phyloP scores from a whole-genome alignment of 768 basidiomycete species.

The Asterophora parasitica region DNA sequence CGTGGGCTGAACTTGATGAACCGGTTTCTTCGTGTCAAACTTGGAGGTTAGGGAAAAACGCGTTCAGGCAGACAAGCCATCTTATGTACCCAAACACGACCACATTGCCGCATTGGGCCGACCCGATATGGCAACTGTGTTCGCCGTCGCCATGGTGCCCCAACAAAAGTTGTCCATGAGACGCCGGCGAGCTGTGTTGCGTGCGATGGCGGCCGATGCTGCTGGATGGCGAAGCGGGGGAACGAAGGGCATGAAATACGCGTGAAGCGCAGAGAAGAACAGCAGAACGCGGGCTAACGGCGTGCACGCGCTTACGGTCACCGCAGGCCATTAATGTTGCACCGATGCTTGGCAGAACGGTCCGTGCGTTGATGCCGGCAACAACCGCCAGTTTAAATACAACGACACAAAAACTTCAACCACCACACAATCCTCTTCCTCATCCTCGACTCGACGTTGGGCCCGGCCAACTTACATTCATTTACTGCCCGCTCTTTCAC shows the following conservation, averaged over 20 bases:
- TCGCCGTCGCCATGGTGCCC: slow-evolving; percentile 42
- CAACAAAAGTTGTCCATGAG: slow-evolving; percentile 3
- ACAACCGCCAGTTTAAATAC: slow-evolving; percentile 18
- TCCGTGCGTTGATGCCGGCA: slow-evolving; percentile 21
- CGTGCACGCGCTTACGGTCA: too few relatives aligned
- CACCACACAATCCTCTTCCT: slow-evolving; percentile 4
- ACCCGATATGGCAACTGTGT: slow-evolving; percentile 23
- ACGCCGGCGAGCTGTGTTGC: not conserved
- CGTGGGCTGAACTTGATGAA: slow-evolving; percentile 69
- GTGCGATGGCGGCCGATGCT: too few relatives aligned
- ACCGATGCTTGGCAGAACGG: slow-evolving; percentile 6
- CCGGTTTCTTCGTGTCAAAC: slow-evolving; percentile 82
- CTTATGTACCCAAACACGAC: slow-evolving; percentile 38
- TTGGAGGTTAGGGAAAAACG: slow-evolving; percentile 66
- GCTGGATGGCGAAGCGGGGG: not conserved
- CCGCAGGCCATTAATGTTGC: not conserved
- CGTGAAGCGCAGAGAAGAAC: too few relatives aligned
- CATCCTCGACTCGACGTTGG: slow-evolving; percentile 20
- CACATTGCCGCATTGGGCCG: slow-evolving; percentile 20
- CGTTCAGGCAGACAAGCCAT: slow-evolving; percentile 11
- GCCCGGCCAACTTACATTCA: slow-evolving; percentile 22
- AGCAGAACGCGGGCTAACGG: too few relatives aligned
- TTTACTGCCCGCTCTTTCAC: slow-evolving; percentile 23
- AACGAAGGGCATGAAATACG: not conserved
- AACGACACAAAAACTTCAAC: slow-evolving; percentile 8